Percentiles rank a stretch among this genome's conserved stretches.
Evolutionary conservation across 352 stramenopile species (phyloP).

Genomic region (Phytophthora citrophthora): DNA sequence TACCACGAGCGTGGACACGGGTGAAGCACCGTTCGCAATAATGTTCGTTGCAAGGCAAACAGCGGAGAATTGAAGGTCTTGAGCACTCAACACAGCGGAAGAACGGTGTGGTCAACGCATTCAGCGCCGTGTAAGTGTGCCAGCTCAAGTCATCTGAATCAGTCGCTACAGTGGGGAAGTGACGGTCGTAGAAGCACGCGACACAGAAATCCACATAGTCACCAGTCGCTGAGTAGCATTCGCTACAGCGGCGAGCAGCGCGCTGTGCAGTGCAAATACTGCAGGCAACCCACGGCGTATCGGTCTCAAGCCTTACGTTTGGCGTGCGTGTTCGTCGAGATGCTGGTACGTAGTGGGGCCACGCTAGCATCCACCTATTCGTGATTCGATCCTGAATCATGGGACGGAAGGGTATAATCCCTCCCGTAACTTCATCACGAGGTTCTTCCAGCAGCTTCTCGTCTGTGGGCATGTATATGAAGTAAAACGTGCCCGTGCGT

Average conservation of each 20-base stretch:
- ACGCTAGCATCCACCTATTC: constrained; percentile 73
- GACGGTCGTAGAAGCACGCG: constrained; percentile 72
- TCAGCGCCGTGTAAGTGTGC: constrained; percentile 71
- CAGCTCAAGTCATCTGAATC: constrained; percentile 37
- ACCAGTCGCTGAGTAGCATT: constrained; percentile 62
- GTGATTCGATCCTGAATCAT: constrained; percentile 79
- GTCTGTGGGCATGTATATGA: constrained; percentile 67
- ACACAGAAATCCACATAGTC: constrained; percentile 83
- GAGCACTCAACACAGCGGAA: constrained; percentile 83
- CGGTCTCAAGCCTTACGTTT: constrained; percentile 5
- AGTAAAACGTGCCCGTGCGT: constrained; percentile 61
- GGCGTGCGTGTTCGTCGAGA: constrained; percentile 21
- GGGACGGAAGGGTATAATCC: constrained; percentile 62
- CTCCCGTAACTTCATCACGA: constrained; percentile 50
- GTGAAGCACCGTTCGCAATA: constrained; percentile 84
- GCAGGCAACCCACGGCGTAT: constrained; percentile 43
- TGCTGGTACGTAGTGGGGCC: constrained; percentile 54
- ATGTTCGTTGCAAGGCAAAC: constrained; percentile 77
- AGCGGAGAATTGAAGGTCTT: constrained; percentile 62
- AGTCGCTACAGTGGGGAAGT: constrained; percentile 39
- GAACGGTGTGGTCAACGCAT: constrained; percentile 33
- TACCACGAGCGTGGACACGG: constrained; percentile 67
- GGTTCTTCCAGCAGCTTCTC: constrained; percentile 72
- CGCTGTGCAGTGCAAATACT: constrained; percentile 64
- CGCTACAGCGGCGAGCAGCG: constrained; percentile 67